A percentile compares a stretch with the other conserved stretches of the same genome.
These are phyloP conservation scores for Sclerotinia glacialis DNA, from an alignment of 2,329 filamentous ascomycete genomes.

Conservation along the genomic window DNA sequence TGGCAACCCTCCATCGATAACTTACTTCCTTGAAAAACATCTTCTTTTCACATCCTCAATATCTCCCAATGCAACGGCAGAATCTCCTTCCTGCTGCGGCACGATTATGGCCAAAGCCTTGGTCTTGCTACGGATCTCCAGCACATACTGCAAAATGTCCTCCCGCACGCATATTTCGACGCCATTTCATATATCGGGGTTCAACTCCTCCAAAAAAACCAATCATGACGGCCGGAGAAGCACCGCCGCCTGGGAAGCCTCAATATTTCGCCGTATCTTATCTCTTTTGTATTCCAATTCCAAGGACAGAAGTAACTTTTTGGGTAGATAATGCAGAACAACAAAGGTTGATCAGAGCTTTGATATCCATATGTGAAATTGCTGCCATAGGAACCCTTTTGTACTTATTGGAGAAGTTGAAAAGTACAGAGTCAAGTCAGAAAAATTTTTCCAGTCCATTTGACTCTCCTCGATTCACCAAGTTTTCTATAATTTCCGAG, in stretches of 20 bases:
- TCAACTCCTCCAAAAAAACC: background rate
- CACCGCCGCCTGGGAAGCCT: background rate
- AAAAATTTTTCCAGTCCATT: constrained; percentile 40
- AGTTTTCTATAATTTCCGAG: constrained; percentile 61
- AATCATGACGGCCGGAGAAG: background rate
- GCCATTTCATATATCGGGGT: background rate
- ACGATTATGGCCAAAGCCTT: background rate
- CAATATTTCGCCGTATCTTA: background rate
- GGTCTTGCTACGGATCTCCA: background rate
- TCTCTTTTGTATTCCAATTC: background rate
- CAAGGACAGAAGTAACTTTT: background rate
- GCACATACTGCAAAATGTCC: background rate
- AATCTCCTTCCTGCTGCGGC: background rate
- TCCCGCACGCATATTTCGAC: background rate
- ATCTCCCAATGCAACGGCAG: background rate
- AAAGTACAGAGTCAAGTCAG: background rate
- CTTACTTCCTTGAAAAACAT: background rate
- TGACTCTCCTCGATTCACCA: constrained; percentile 59
- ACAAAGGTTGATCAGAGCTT: background rate
- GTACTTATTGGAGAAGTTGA: background rate
- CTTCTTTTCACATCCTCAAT: background rate
- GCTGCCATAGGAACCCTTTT: background rate
- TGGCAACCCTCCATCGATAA: too few relatives aligned
- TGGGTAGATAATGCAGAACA: background rate
- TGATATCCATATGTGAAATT: background rate